Base-by-base conservation (phyloP, 805 yeast species). In the Teunomyces stri region DNA sequence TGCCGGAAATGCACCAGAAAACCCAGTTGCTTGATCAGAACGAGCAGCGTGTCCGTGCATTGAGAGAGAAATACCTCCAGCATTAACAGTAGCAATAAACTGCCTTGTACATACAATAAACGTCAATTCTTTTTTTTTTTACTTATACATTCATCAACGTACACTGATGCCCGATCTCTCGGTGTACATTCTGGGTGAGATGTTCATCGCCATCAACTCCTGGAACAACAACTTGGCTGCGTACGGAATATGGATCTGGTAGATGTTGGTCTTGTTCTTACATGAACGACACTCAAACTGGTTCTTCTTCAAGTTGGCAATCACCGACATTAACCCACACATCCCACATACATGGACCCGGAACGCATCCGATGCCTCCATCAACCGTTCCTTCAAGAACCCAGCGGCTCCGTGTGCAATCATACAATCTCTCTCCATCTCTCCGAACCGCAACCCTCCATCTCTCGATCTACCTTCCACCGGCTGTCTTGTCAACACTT, bases 341-440 rank as follows among this genome's bases (percentile, higher is more conserved):
- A 92, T 83, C 63, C 98, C 99, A 76, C 99, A 94, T 27, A 94
- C 85, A 66, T 94, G 98, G 37, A 94, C 98, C 70, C 98, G 81
- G 78, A 94, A 94, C 1, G 98, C 97, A 75, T 94, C 99, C 0
- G 98, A 92, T 10, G 97, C 97, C 70, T 94, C 98, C 97, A 94
- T 92, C 68, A 94, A 77, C 68, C 99, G 81, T 74, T 94, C 99
- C 70, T 92, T 90, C 75, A 94, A 80, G 77, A 94, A 92, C 6
- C 97, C 95, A 3, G 99, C 97, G 11, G 97, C 98, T 68, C 99
- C 99, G 66, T 94, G 98, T 2, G 99, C 99, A 78, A 94, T 94
- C 97, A 94, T 92, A 86, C 99, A 94, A 79, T 94, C 99, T 77
- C 99, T 89, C 74, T 94, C 99, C 99, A 94, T 94, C 72, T 92